Percentiles rank a stretch among this genome's conserved stretches.
phyloP scores from a whole-genome alignment of 768 basidiomycete genomes.

The Xerocomellus amylosporus region DNA sequence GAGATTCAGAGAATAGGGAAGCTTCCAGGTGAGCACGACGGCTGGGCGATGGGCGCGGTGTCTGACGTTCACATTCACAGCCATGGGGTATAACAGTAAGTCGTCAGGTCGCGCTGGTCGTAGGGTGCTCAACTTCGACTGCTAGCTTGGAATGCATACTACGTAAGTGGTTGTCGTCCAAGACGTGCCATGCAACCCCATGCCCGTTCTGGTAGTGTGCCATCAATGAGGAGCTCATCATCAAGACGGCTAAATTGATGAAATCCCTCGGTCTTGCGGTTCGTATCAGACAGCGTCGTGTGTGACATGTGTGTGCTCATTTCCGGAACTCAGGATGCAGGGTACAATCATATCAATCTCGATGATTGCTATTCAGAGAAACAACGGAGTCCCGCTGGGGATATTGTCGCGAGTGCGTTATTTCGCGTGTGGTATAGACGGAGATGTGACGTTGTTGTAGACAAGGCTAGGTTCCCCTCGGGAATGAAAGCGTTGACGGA shows the following conservation, averaged over 20 bases:
- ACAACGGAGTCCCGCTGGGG: constrained; percentile 45
- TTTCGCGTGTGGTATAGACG: not conserved
- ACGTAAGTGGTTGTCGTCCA: constrained; percentile 37
- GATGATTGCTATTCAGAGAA: constrained; percentile 69
- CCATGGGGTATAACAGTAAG: constrained; percentile 65
- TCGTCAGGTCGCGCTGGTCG: not conserved
- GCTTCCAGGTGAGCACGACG: constrained; percentile 33
- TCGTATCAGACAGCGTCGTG: constrained; percentile 6
- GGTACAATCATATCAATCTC: constrained; percentile 58
- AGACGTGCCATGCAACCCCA: not conserved
- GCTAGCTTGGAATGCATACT: constrained; percentile 68
- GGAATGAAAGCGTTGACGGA: constrained; percentile 59
- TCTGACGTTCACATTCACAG: constrained; percentile 29
- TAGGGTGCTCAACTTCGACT: constrained; percentile 2
- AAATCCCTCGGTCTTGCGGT: constrained; percentile 52
- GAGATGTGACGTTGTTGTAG: constrained; percentile 28
- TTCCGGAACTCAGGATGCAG: constrained; percentile 43
- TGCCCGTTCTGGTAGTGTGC: constrained; percentile 42
- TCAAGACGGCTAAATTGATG: constrained; percentile 49
- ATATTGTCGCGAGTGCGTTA: constrained; percentile 52
- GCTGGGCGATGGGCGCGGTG: not conserved
- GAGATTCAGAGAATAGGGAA: constrained; percentile 29
- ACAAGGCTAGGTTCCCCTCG: constrained; percentile 49
- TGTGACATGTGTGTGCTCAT: not conserved
- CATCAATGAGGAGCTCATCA: constrained; percentile 52